Evolutionary conservation across 805 yeast genomes (phyloP), one percentile per base, ranked within the genome.

Genomic region (Blastobotrys muscicola): DNA sequence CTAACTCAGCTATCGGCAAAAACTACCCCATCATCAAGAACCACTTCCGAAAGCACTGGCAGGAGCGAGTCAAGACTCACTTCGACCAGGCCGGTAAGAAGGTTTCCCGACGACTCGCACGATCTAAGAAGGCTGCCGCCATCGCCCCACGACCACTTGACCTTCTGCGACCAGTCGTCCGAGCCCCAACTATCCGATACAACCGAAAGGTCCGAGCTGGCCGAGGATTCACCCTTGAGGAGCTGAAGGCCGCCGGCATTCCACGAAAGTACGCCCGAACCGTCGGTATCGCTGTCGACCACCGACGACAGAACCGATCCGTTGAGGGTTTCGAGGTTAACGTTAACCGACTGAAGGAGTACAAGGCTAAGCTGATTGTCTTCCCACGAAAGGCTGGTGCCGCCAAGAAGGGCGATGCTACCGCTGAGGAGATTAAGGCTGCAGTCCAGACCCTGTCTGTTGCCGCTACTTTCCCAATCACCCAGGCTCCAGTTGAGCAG

Each of bases 21-120:
- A 90, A 90, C 79, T 81, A 87, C 78, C 95, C 97, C 80, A 78
- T 90, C 78, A 84, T 85, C 81, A 86, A 85, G 83, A 90, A 90
- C 83, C 98, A 92, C 80, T 90, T 90, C 95, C 84, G 97, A 81
- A 90, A 90, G 85, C 90, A 90, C 95, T 92, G 98, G 98, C 97
- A 92, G 78, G 95, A 86, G 75, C 85, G 97, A 70, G 99, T 92
- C 80, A 85, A 79, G 72, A 96, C 86, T 66, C 98, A 94, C 87
- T 84, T 92, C 70, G 97, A 92, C 90, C 98, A 92, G 80, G 96
- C 98, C 68, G 98, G 98, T 72, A 87, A 90, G 82, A 92, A 92
- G 82, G 87, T 75, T 67, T 81, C 94, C 57, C 87, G 98, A 82
- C 84, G 98, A 78, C 76, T 75, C 59, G 83, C 95, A 59, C 86